Conservation (phyloP, 179 eudicot species). For the Heliamphora pulchella region DNA sequence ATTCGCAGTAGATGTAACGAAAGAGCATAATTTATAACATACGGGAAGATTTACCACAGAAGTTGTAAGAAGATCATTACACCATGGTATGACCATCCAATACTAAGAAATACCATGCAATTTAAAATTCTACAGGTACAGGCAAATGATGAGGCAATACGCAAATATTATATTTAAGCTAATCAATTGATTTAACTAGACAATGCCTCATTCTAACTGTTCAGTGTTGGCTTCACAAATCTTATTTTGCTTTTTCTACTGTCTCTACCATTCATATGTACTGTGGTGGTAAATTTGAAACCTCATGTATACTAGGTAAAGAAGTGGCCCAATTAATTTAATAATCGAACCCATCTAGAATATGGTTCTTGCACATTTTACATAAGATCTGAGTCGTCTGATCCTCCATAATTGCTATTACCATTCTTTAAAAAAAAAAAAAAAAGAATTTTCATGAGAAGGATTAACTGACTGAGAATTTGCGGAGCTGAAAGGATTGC, state of each 20-base stretch:
- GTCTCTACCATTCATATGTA: too few species aligned
- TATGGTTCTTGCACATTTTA: not conserved
- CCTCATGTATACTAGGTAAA: not conserved
- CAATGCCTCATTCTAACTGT: not conserved
- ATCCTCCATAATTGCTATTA: conserved; percentile 9
- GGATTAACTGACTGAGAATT: not conserved
- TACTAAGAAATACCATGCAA: not conserved
- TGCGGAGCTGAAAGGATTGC: not conserved
- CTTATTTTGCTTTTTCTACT: not conserved
- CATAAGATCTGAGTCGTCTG: not conserved
- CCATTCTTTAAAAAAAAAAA: not conserved
- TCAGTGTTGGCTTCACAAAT: not conserved
- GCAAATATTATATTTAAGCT: not conserved
- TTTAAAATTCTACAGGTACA: not conserved
- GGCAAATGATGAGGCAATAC: not conserved
- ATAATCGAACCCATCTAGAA: not conserved
- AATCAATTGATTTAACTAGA: not conserved
- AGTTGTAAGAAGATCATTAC: not conserved
- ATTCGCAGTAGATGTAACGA: not conserved
- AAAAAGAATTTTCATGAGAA: not conserved
- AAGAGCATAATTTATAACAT: not conserved
- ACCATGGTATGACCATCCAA: conserved; percentile 2
- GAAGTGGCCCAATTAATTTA: not conserved
- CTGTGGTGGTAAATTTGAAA: not conserved
- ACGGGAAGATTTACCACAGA: not conserved